A percentile compares a stretch with the other conserved stretches of the same genome.
Evolutionary conservation across 768 basidiomycete species (phyloP).

Genomic region (Lactifluus piperatus): DNA sequence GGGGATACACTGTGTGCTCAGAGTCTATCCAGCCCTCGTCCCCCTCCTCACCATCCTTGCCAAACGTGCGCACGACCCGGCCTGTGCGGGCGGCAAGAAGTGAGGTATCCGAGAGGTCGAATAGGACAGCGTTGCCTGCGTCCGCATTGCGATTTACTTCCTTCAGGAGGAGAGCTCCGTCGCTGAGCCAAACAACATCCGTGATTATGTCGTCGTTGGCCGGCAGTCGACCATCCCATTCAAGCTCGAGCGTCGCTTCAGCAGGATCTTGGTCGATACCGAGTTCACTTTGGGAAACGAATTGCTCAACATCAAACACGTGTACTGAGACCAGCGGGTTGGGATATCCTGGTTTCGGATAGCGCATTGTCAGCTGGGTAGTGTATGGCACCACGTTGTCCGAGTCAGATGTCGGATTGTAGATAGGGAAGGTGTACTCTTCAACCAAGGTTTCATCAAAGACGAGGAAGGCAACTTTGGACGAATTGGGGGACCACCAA

Average conservation of each 20-base stretch:
- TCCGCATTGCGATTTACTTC: conserved; percentile 82
- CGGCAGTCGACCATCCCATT: conserved; percentile 56
- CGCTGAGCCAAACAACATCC: conserved; percentile 85
- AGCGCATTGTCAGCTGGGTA: conserved; percentile 50
- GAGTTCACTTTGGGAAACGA: conserved; percentile 25
- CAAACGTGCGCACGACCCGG: conserved; percentile 64
- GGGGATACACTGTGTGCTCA: conserved; percentile 51
- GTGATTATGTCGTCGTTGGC: conserved; percentile 59
- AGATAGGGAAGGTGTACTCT: conserved; percentile 82
- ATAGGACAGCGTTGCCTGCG: conserved; percentile 70
- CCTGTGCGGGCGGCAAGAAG: conserved; percentile 30
- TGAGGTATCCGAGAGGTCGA: conserved; percentile 39
- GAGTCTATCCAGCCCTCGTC: conserved; percentile 94
- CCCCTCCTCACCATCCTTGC: conserved; percentile 74
- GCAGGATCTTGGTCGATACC: conserved; percentile 26
- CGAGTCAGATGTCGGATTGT: conserved; percentile 74
- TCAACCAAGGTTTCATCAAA: conserved; percentile 86
- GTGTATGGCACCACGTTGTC: conserved; percentile 75
- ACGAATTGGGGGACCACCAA: conserved; percentile 86
- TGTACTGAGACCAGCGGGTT: conserved; percentile 82
- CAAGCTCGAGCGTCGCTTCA: conserved; percentile 45
- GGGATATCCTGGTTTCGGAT: conserved; percentile 84
- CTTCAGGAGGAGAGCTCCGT: conserved; percentile 65
- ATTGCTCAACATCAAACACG: conserved; percentile 67
- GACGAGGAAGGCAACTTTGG: conserved; percentile 71